phyloP scores from a whole-genome alignment of 169 alveolate species.

The Eimeria sp. region DNA sequence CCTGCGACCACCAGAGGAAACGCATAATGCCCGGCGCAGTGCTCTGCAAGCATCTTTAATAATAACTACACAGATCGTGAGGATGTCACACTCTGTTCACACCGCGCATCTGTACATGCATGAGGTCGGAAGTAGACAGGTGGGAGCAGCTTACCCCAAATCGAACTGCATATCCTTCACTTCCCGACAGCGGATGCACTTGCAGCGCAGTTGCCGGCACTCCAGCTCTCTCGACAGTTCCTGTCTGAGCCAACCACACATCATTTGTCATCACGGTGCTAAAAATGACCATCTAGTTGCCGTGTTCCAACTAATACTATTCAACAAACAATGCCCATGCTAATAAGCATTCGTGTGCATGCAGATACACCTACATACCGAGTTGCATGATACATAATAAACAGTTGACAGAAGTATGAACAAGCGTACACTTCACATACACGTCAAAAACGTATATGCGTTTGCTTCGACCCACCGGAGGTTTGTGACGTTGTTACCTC shows the following conservation, averaged over 20 bases:
- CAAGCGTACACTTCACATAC: not conserved
- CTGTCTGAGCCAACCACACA: conserved; percentile 55
- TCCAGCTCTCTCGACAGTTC: conserved; percentile 89
- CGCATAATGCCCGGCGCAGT: not conserved
- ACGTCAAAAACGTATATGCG: not conserved
- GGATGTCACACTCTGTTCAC: not conserved
- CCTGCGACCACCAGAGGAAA: not conserved
- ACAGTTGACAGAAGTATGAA: too few species aligned
- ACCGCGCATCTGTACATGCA: not conserved
- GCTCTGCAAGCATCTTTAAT: not conserved
- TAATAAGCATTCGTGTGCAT: not conserved
- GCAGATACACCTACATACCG: not conserved
- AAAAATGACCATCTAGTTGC: not conserved
- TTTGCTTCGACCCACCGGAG: conserved; percentile 91
- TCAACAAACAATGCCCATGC: not conserved
- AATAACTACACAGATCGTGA: not conserved
- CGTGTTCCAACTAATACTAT: not conserved
- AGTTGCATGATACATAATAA: too few species aligned
- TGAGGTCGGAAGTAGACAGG: not conserved
- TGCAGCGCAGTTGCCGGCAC: conserved; percentile 91
- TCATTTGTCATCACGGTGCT: not conserved
- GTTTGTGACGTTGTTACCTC: conserved; percentile 96
- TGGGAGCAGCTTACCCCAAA: conserved; percentile 61
- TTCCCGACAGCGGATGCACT: conserved; percentile 97
- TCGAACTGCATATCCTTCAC: conserved; percentile 89